Evolutionary conservation across 306 rosid species (phyloP), one percentile per base, ranked within the genome.

Genomic region (Gynostemma pentaphyllum): DNA sequence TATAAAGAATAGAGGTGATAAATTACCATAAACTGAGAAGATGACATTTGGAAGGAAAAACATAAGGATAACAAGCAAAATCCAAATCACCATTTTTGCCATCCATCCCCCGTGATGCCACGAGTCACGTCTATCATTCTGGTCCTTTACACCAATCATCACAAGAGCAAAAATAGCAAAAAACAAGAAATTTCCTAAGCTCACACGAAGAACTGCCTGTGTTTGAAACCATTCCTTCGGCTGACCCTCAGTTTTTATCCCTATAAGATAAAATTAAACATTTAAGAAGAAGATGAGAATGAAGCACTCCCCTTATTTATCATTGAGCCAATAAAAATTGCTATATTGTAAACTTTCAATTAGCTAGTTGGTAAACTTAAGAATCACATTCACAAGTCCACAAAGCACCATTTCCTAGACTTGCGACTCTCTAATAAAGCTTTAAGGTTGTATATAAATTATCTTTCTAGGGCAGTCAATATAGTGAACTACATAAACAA

Each of bases 81-180:
- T 60, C 96, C 99, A 92, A 27, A 92, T 66, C 65, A 80, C 79
- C 66, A 78, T 75, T 79, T 92, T 92, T 11, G 70, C 90, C 71
- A 77, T 70, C 99, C 99, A 92, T 76, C 94, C 94, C 66, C 94
- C 95, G 75, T 92, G 99, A 59, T 92, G 99, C 96, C 96, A 86
- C 13, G 94, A 74, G 82, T 88, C 99, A 67, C 99, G 96, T 45
- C 70, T 78, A 75, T 92, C 99, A 75, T 83, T 88, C 76, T 77
- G 95, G 77, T 92, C 95, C 72, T 86, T 88, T 46, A 92, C 85
- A 14, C 99, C 96, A 59, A 92, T 92, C 99, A 92, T 92, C 73
- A 92, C 74, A 47, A 92, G 88, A 12, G 95, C 86, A 41, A 92
- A 60, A 52, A 84, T 54, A 22, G 76, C 76, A 68, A 88, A 92